Conservation (phyloP, 805 yeast species). For the Wickerhamiella sorbophila region DNA sequence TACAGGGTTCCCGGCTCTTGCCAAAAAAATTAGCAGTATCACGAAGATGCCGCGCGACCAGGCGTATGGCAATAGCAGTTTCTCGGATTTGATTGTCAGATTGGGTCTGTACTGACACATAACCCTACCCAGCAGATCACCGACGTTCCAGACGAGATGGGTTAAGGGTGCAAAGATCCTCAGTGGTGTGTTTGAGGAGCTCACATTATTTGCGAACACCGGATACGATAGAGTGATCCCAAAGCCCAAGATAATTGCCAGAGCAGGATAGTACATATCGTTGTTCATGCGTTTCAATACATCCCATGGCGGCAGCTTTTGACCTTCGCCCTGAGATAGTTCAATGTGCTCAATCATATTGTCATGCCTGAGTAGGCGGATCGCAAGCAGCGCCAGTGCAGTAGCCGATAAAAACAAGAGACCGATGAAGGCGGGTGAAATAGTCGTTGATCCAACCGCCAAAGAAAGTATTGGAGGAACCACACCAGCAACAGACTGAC, state of each 20-base stretch:
- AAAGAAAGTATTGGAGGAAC: constrained; percentile 65
- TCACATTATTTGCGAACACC: constrained; percentile 66
- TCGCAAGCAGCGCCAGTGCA: constrained; percentile 8
- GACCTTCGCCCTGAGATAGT: constrained; percentile 8
- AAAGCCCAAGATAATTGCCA: constrained; percentile 61
- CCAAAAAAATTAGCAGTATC: constrained; percentile 61
- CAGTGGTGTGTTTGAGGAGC: constrained; percentile 31
- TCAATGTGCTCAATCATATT: constrained; percentile 4
- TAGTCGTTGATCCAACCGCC: constrained; percentile 35
- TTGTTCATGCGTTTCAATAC: not conserved
- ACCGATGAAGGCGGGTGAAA: constrained; percentile 31
- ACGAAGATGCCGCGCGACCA: constrained; percentile 40
- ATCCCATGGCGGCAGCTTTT: not conserved
- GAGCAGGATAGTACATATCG: constrained; percentile 41
- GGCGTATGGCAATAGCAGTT: constrained; percentile 39
- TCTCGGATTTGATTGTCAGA: constrained; percentile 32
- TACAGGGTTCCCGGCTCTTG: constrained; percentile 31
- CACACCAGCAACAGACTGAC: constrained; percentile 91
- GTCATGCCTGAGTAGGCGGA: not conserved
- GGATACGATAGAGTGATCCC: constrained; percentile 70
- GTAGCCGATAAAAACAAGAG: constrained; percentile 23
- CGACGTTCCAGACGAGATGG: constrained; percentile 75
- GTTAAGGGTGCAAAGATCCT: constrained; percentile 57
- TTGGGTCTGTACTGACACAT: constrained; percentile 34
- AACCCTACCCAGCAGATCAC: constrained; percentile 71